These are phyloP conservation scores for Inga leiocalycina DNA, from an alignment of 306 rosid genomes.

Conservation along the genomic window DNA sequence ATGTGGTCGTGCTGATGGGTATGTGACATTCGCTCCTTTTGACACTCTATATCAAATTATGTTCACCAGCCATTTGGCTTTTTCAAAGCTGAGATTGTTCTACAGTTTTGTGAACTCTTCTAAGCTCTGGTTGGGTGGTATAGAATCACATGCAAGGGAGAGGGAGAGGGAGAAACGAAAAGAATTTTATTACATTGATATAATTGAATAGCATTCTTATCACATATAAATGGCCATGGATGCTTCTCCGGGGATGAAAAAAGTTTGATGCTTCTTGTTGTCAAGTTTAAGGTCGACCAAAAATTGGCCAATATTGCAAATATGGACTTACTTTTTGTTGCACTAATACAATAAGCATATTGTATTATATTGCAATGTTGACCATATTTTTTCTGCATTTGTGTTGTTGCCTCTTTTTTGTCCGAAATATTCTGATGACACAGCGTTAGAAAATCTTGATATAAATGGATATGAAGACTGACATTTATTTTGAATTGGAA, in stretches of 20 bases:
- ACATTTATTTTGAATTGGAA: neutral
- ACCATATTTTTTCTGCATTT: neutral
- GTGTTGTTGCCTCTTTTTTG: neutral
- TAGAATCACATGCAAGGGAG: neutral
- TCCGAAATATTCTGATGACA: neutral
- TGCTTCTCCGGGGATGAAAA: neutral
- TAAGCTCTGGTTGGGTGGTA: neutral
- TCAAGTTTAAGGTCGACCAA: neutral
- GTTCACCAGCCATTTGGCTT: neutral
- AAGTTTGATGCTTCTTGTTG: neutral
- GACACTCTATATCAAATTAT: neutral
- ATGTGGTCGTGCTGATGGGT: constrained; percentile 5
- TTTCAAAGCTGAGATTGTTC: neutral
- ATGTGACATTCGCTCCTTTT: neutral
- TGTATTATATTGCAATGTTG: neutral
- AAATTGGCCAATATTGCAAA: neutral
- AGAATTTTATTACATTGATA: neutral
- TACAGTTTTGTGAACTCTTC: neutral
- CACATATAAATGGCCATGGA: neutral
- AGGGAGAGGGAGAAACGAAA: neutral
- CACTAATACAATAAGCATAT: neutral
- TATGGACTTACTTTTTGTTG: neutral
- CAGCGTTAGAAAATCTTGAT: neutral
- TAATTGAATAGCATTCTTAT: neutral
- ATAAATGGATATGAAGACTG: neutral